Evolutionary conservation across 2,329 filamentous ascomycete species (phyloP), one percentile per base, ranked within the genome.

Genomic region (Pseudogymnoascus pannorum): DNA sequence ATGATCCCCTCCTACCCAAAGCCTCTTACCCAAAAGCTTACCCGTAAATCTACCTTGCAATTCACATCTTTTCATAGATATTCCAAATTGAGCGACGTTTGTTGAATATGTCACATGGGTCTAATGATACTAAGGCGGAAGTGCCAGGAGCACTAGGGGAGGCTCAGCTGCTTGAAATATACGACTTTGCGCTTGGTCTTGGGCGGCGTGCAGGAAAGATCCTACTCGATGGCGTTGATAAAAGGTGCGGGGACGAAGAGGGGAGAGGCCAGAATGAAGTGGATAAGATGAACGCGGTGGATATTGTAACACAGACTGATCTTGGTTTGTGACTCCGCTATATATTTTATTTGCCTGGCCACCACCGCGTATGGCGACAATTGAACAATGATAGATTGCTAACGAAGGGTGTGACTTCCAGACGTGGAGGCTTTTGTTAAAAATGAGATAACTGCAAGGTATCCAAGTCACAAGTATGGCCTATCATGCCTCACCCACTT

Each of bases 231-330:
- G 85, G 83, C 11, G 83, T 86, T n/a, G 78, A 81, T 65, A 71
- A 78, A 64, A 79, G 86, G 33, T 82, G 81, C 67, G 75, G 73
- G 8, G 76, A 74, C 36, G 68, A 69, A 14, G 35, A 63, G 61
- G 59, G 68, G 38, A 61, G 65, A 48, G 61, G 65, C 31, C 48
- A 66, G 36, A 62, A 65, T 62, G 68, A 70, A 59, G 69, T 72
- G 44, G 87, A 91, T 73, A 92, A 92, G 72, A 85, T 89, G 66
- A 91, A 83, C 70, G 81, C 87, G 1, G 88, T 92, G 9, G 89
- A 92, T 71, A 83, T 92, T 64, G 88, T 92, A 18, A 92, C 88
- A 8, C 83, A 91, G 74, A 88, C 87, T 0, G 88, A 92, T 70
- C 81, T 88, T 74, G 86, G 87, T 88, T 73, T 65, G 74, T 68